Percentiles rank a stretch among this genome's conserved stretches.
Evolutionary conservation across 2,329 filamentous ascomycete genomes (phyloP).

Genomic region (Penicillium sp.): DNA sequence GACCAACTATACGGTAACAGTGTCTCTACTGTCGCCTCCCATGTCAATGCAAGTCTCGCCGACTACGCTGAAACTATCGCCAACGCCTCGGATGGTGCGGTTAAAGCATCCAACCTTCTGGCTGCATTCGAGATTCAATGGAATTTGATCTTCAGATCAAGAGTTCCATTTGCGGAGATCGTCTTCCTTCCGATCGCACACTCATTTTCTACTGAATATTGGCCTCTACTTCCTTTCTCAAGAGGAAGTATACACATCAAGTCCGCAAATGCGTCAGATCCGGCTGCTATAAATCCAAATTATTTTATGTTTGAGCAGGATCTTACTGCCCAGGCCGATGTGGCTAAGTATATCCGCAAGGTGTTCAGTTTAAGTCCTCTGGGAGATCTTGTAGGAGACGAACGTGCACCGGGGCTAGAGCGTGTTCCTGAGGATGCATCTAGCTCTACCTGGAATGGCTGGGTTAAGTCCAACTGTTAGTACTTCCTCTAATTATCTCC

Average conservation of each 20-base stretch:
- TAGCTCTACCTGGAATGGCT: constrained; percentile 27
- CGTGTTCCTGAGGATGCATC: constrained; percentile 25
- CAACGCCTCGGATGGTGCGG: constrained; percentile 29
- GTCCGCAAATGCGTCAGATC: constrained; percentile 21
- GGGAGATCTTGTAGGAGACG: constrained; percentile 25
- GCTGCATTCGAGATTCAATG: constrained; percentile 31
- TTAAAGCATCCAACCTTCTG: constrained; percentile 27
- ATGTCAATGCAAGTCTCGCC: constrained; percentile 25
- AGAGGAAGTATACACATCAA: constrained; percentile 32
- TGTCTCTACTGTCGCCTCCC: constrained; percentile 19
- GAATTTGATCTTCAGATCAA: constrained; percentile 31
- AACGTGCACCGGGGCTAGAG: constrained; percentile 27
- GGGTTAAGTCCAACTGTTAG: constrained; percentile 32
- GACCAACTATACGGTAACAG: constrained; percentile 30
- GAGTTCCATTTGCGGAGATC: constrained; percentile 31
- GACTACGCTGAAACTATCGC: constrained; percentile 29
- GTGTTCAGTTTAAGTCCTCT: constrained; percentile 26
- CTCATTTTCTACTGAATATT: constrained; percentile 27
- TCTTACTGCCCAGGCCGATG: constrained; percentile 22
- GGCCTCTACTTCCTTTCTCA: constrained; percentile 33
- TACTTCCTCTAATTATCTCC: background rate
- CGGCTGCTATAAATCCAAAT: constrained; percentile 32
- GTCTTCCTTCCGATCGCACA: constrained; percentile 24
- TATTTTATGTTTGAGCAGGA: constrained; percentile 34
- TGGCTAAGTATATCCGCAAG: constrained; percentile 29